Base-by-base conservation (phyloP, 768 basidiomycete genomes). In the Postia placenta region DNA sequence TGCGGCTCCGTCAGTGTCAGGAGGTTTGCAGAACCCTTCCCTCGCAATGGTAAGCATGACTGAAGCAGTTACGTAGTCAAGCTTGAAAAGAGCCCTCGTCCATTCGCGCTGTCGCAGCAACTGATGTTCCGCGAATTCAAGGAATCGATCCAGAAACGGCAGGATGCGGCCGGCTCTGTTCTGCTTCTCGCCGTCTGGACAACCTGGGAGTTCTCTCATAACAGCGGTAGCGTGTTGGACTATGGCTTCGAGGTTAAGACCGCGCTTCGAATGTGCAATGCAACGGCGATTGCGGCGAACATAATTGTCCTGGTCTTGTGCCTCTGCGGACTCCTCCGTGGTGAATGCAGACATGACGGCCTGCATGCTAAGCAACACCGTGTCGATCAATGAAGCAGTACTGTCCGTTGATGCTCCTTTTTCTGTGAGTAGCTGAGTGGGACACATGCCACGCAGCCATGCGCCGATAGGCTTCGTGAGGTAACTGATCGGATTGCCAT, bases 11-110 rank as follows among this genome's bases (percentile, higher is more conserved):
- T 83, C 78, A 12, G 61, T 63, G 20, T 97, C 92, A 4, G 80
- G 78, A 1, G 96, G 94, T 58, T 85, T 81, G 67, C 96, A 99
- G 70, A 97, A 98, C 3, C 96, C 96, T 64, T 95, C 79, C 37
- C 78, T 80, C 3, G 87, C 81, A 5, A 98, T 68, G 11, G 82
- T 82, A 36, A 78, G 75, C 56, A 92, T 72, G 24, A 90, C 72
- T 17, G 85, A 82, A 60, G 81, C 85, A 26, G 94, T 66, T 36
- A 95, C 74, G 61, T 83, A 86, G 56, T 80, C 74, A 51, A 98
- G 72, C 67, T 97, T 98, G 76, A 94, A 87, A 15, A 90, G 65
- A 11, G 88, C 69, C 60, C 85, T 81, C 15, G 80, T 81, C 83
- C 88, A 92, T 36, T 74, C 69, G 20, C 72, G 70, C 45, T 81